phyloP scores from a whole-genome alignment of 83 land plant genomes.

The Larix sibirica region DNA sequence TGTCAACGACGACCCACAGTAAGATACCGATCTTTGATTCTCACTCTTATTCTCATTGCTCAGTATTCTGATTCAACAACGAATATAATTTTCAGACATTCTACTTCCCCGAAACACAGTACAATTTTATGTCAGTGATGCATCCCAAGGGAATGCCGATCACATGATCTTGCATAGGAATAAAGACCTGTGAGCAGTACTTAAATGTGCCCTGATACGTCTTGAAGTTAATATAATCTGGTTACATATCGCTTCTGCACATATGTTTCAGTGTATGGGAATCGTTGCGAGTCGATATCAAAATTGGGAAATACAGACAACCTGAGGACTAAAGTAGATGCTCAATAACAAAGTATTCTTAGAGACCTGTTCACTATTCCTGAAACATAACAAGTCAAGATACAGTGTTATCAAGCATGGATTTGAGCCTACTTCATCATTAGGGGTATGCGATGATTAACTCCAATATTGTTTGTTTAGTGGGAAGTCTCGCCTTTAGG shows the following conservation, averaged over 20 bases:
- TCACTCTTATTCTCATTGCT: not conserved
- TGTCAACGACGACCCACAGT: constrained; percentile 8
- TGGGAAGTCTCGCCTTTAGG: too few relatives aligned
- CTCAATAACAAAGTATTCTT: not conserved
- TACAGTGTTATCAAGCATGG: too few relatives aligned
- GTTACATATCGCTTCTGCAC: not conserved
- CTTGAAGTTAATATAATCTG: not conserved
- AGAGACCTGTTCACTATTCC: not conserved
- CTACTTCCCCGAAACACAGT: not conserved
- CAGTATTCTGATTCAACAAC: not conserved
- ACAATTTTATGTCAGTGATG: not conserved
- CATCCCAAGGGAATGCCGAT: not conserved
- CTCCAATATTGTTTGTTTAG: too few relatives aligned
- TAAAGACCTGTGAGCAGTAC: not conserved
- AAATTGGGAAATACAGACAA: not conserved
- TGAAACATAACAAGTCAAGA: too few relatives aligned
- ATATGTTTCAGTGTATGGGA: not conserved
- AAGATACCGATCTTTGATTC: not conserved
- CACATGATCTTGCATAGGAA: not conserved
- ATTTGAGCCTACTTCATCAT: too few relatives aligned
- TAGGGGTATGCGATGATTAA: too few relatives aligned
- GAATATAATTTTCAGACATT: not conserved
- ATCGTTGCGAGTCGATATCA: not conserved
- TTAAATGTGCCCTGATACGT: not conserved
- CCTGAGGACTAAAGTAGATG: not conserved